Evolutionary conservation across 345 rosid species (phyloP).

Genomic region (Syzygium oleosum): DNA sequence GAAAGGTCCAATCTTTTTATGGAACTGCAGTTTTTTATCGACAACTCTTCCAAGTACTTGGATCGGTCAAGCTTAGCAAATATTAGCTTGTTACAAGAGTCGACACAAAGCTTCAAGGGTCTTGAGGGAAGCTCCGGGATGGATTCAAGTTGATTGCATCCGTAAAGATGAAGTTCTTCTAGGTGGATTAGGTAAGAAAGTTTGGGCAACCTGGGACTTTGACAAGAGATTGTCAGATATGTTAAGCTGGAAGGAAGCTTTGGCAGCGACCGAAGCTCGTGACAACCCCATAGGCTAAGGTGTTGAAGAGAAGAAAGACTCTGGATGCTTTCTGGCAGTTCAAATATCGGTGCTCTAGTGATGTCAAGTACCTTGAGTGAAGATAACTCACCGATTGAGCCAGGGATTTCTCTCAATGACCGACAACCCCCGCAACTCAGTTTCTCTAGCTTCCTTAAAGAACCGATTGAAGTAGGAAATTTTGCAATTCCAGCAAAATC

Average conservation of each 20-base stretch:
- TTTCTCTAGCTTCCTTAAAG: background rate
- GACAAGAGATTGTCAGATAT: background rate
- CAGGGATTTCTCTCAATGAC: background rate
- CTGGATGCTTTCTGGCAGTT: background rate
- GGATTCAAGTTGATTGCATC: too few relatives aligned
- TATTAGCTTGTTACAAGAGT: too few relatives aligned
- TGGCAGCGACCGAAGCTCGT: background rate
- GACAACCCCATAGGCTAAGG: background rate
- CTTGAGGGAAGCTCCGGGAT: too few relatives aligned
- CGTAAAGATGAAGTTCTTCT: too few relatives aligned
- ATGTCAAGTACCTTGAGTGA: background rate
- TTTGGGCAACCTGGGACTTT: background rate
- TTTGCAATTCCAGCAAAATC: accelerated
- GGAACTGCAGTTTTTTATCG: background rate
- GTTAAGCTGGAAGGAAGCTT: background rate
- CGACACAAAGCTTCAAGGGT: too few relatives aligned
- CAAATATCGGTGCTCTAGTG: background rate
- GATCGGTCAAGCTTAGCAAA: background rate
- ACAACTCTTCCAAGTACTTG: background rate
- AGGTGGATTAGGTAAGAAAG: too few relatives aligned
- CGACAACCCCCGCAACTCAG: accelerated
- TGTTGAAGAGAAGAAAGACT: background rate
- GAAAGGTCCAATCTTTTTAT: background rate
- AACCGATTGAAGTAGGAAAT: background rate
- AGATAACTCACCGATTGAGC: background rate